A percentile compares a stretch with the other conserved stretches of the same genome.
Conservation (phyloP, 805 yeast genomes). For the Yarrowia deformans region DNA sequence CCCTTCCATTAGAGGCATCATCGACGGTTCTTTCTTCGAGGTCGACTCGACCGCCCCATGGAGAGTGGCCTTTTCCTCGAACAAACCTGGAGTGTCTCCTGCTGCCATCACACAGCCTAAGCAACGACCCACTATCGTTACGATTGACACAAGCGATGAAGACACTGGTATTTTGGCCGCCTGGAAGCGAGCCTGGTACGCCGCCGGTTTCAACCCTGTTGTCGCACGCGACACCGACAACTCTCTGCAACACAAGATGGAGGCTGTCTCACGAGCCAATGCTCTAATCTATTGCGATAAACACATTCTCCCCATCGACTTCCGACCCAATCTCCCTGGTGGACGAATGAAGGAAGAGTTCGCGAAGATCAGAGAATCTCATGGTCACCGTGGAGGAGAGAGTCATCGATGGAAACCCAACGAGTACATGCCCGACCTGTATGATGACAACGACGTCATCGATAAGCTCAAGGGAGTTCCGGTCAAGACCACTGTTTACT, state of each 20-base stretch:
- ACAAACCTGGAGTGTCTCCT: constrained; percentile 23
- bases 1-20: constrained; percentile 28
- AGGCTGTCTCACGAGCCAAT: not conserved
- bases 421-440: constrained; percentile 26
- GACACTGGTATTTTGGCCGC: constrained; percentile 1
- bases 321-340: constrained; percentile 33
- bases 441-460: constrained; percentile 16
- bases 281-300: constrained; percentile 19
- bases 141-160: not conserved
- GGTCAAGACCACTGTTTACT: not conserved
- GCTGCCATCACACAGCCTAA: constrained; percentile 26
- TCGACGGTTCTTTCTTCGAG: constrained; percentile 35
- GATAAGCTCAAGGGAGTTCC: constrained; percentile 10
- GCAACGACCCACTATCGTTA: constrained; percentile 17
- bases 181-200: constrained; percentile 34
- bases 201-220: constrained; percentile 30
- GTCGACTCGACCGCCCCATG: constrained; percentile 29
- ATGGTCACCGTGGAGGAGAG: not conserved
- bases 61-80: constrained; percentile 34
- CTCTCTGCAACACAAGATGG: constrained; percentile 23
- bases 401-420: constrained; percentile 24
- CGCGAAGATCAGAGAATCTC: constrained; percentile 1
- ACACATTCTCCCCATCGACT: constrained; percentile 30
- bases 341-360: constrained; percentile 35
- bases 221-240: not conserved